These are phyloP conservation scores for Fusarium sp. DNA, from an alignment of 2,329 filamentous ascomycete genomes.

Conservation along the genomic window DNA sequence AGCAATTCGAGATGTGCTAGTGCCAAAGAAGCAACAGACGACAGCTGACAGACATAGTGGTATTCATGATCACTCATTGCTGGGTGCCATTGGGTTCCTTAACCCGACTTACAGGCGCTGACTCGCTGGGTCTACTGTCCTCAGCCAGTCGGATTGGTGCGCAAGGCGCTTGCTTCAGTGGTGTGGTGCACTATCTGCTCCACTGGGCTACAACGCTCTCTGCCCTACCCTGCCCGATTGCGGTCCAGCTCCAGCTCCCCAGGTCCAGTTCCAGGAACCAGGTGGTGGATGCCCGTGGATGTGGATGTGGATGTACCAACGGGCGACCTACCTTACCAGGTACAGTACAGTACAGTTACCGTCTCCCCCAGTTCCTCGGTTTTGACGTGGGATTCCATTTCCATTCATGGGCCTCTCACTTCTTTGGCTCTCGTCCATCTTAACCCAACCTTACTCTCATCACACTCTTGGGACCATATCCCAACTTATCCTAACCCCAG, in stretches of 20 bases:
- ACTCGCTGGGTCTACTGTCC: constrained; percentile 41
- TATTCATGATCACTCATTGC: constrained; percentile 2
- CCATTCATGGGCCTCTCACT: constrained; percentile 16
- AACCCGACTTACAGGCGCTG: constrained; percentile 43
- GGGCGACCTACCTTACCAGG: constrained; percentile 36
- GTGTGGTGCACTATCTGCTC: constrained; percentile 43
- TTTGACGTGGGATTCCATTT: not conserved
- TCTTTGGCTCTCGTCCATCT: constrained; percentile 33
- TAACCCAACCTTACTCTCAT: constrained; percentile 30
- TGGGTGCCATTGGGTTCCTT: constrained; percentile 29
- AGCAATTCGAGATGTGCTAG: constrained; percentile 21
- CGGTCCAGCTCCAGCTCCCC: not conserved
- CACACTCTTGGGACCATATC: constrained; percentile 27
- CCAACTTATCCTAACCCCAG: constrained; percentile 31
- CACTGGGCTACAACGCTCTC: constrained; percentile 16
- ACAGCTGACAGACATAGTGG: constrained; percentile 12
- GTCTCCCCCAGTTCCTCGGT: constrained; percentile 21
- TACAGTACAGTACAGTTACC: not conserved
- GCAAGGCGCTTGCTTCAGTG: constrained; percentile 51
- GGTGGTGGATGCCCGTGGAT: constrained; percentile 5
- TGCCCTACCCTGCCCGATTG: too few species aligned
- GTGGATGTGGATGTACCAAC: constrained; percentile 18
- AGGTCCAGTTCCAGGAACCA: constrained; percentile 8
- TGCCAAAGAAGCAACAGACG: constrained; percentile 23
- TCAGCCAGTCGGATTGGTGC: constrained; percentile 48